phyloP scores from a whole-genome alignment of 345 rosid species.

The Ceriops zippeliana region DNA sequence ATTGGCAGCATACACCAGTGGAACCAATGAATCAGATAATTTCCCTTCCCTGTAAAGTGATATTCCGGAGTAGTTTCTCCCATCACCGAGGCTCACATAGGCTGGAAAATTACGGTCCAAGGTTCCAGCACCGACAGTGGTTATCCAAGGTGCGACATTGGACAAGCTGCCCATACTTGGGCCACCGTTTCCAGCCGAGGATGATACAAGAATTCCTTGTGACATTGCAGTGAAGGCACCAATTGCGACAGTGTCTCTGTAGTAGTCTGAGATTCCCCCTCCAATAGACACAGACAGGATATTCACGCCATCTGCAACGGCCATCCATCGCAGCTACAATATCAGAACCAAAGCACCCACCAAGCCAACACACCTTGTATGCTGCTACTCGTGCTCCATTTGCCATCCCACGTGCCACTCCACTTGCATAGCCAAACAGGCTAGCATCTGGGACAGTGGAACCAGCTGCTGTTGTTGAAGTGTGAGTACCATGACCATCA shows the following conservation, averaged over 20 bases:
- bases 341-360: conserved; percentile 30
- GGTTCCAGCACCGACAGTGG: conserved; percentile 29
- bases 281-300: conserved; percentile 27
- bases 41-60: conserved; percentile 24
- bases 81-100: conserved; percentile 20
- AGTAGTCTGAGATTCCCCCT: conserved; percentile 21
- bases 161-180: conserved; percentile 24
- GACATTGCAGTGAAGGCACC: conserved; percentile 25
- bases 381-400: conserved; percentile 23
- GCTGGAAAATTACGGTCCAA: conserved; percentile 27
- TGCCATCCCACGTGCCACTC: conserved; percentile 33
- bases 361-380: conserved; percentile 28
- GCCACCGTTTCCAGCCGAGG: conserved; percentile 27
- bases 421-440: conserved; percentile 27
- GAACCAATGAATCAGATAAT: conserved; percentile 17
- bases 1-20: conserved; percentile 6
- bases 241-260: conserved; percentile 21
- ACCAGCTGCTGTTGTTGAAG: conserved; percentile 31
- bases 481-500: conserved; percentile 36
- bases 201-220: conserved; percentile 24
- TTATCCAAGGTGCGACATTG: conserved; percentile 32
- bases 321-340: conserved; percentile 24
- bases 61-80: conserved; percentile 15
- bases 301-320: conserved; percentile 25
- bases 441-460: conserved; percentile 28